These are phyloP conservation scores for Chrysophaeum taylorii DNA, from an alignment of 352 stramenopile genomes.

Conservation along the genomic window DNA sequence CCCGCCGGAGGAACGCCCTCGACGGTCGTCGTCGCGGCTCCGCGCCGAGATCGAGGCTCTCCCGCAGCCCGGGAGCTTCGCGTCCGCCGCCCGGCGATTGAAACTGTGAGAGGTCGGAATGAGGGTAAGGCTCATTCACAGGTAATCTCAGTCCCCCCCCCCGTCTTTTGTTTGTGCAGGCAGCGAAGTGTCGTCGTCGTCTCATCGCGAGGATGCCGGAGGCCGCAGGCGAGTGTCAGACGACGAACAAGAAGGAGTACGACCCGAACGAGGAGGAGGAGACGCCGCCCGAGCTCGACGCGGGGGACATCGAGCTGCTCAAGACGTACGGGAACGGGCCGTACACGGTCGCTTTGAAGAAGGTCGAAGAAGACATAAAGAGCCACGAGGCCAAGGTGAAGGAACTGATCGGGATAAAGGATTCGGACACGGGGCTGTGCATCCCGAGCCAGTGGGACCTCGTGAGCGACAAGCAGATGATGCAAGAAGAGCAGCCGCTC, in stretches of 20 bases:
- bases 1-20: too few species aligned
- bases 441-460: slow-evolving; percentile 97
- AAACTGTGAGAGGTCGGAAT: too few species aligned
- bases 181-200: not conserved
- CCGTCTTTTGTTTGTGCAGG: too few species aligned
- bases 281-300: slow-evolving; percentile 46
- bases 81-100: too few species aligned
- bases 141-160: too few species aligned
- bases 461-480: slow-evolving; percentile 98
- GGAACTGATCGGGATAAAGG: slow-evolving; percentile 92
- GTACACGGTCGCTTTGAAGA: slow-evolving; percentile 90
- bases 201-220: not conserved
- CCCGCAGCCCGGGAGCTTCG: too few species aligned
- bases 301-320: slow-evolving; percentile 87
- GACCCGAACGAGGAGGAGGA: slow-evolving; percentile 55
- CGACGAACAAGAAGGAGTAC: slow-evolving; percentile 84
- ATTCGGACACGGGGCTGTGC: slow-evolving; percentile 96
- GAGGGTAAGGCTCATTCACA: too few species aligned
- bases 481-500: slow-evolving; percentile 87
- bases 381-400: slow-evolving; percentile 80
- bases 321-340: slow-evolving; percentile 95
- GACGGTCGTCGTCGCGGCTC: too few species aligned
- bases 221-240: slow-evolving; percentile 82
- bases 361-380: slow-evolving; percentile 97
- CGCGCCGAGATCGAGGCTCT: too few species aligned